Percentiles rank a stretch among this genome's conserved stretches.
Conservation (phyloP, 495 filamentous ascomycete species). For the Talaromyces nanjingensis region DNA sequence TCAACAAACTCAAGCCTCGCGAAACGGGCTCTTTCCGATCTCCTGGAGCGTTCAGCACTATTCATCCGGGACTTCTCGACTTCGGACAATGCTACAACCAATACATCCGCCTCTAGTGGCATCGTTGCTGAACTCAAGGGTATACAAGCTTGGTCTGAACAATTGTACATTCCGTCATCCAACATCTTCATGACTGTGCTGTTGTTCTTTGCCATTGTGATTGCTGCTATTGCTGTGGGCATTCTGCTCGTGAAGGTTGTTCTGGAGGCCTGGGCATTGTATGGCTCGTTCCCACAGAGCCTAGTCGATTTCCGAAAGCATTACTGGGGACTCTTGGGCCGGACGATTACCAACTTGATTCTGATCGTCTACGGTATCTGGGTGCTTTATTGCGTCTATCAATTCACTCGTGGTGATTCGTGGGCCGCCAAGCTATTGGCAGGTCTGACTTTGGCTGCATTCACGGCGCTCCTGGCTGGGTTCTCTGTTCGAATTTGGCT, state of each 20-base stretch:
- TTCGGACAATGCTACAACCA: conserved; percentile 41
- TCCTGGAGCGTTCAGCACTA: conserved; percentile 38
- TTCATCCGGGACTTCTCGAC: conserved; percentile 44
- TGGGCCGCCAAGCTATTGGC: conserved; percentile 90
- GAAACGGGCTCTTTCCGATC: conserved; percentile 49
- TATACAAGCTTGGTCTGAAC: conserved; percentile 67
- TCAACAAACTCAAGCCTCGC: conserved; percentile 35
- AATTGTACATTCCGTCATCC: conserved; percentile 73
- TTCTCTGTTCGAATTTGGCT: conserved; percentile 79
- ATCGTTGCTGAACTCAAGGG: conserved; percentile 50
- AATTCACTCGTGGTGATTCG: conserved; percentile 88
- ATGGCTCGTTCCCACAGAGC: conserved; percentile 76
- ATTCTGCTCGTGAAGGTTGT: conserved; percentile 90
- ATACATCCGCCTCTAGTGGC: conserved; percentile 24
- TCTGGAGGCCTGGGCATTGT: conserved; percentile 85
- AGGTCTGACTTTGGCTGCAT: conserved; percentile 68
- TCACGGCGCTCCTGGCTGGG: conserved; percentile 69
- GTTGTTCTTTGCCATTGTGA: conserved; percentile 77
- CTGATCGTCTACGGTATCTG: conserved; percentile 90
- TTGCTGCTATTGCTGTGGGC: conserved; percentile 76
- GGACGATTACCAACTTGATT: conserved; percentile 86
- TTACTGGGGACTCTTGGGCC: conserved; percentile 87
- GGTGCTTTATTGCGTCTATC: conserved; percentile 93
- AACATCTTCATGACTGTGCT: conserved; percentile 97
- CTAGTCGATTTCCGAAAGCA: conserved; percentile 84